phyloP scores from a whole-genome alignment of 2,329 filamentous ascomycete species.

The Calonectria henricotiae region DNA sequence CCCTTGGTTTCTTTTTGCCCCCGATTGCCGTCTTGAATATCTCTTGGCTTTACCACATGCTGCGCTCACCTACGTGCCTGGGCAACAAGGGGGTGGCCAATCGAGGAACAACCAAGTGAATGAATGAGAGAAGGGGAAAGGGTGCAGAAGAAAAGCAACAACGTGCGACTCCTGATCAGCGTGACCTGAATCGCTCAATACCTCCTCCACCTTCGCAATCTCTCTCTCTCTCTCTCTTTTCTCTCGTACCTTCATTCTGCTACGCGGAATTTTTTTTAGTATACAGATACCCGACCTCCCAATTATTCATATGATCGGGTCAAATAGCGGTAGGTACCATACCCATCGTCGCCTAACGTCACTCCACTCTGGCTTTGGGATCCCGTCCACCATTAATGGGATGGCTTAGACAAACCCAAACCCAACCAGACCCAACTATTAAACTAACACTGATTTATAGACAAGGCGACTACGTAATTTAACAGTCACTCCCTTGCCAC shows the following conservation, averaged over 20 bases:
- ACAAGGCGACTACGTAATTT: constrained; percentile 35
- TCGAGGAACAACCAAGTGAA: constrained; percentile 29
- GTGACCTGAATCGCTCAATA: constrained; percentile 18
- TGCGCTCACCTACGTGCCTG: constrained; percentile 26
- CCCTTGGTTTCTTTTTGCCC: constrained; percentile 23
- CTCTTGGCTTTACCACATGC: constrained; percentile 34
- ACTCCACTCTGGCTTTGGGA: constrained; percentile 32
- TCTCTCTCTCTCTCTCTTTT: background rate
- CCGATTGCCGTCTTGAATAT: constrained; percentile 30
- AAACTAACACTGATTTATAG: constrained; percentile 29
- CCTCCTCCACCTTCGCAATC: constrained; percentile 1
- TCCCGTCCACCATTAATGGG: constrained; percentile 26
- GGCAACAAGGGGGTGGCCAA: constrained; percentile 33
- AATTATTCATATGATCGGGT: constrained; percentile 21
- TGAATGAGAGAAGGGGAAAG: constrained; percentile 9
- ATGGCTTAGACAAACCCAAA: constrained; percentile 31
- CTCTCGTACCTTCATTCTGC: constrained; percentile 9
- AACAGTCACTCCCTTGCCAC: constrained; percentile 27
- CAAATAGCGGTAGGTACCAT: constrained; percentile 39
- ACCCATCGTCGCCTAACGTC: constrained; percentile 38
- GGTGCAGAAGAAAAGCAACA: constrained; percentile 16
- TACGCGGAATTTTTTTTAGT: background rate
- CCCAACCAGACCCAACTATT: constrained; percentile 19
- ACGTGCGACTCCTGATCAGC: constrained; percentile 20
- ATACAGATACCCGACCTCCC: constrained; percentile 25